phyloP scores from a whole-genome alignment of 208 protist genomes.

The Endotrypanum monterogeii region DNA sequence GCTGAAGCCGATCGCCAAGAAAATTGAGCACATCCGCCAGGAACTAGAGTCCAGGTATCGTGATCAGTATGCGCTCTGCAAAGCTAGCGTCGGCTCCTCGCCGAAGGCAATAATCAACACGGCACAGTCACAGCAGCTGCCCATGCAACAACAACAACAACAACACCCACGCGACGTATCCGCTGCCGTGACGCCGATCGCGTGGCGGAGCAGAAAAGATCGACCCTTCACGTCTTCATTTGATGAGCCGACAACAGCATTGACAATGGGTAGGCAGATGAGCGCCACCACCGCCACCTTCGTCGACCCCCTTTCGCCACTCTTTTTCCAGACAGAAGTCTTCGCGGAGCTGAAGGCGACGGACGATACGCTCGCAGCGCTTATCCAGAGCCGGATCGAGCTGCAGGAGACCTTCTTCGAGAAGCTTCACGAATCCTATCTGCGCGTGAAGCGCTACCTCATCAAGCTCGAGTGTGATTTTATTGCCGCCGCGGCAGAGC shows the following conservation, averaged over 20 bases:
- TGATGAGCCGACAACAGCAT: too few relatives aligned
- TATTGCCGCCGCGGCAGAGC: conserved; percentile 32
- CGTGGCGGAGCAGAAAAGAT: neutral
- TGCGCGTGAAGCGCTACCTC: conserved; percentile 62
- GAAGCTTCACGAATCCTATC: conserved; percentile 59
- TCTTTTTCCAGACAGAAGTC: conserved; percentile 18
- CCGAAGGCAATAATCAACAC: neutral
- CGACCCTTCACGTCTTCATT: neutral
- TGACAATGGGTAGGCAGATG: neutral
- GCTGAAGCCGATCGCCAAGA: conserved; percentile 77
- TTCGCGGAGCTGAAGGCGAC: conserved; percentile 20
- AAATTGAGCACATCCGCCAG: conserved; percentile 56
- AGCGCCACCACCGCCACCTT: conserved; percentile 13
- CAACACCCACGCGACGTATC: conserved; percentile 1
- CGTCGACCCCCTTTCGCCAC: conserved; percentile 20
- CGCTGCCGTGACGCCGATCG: conserved; percentile 18
- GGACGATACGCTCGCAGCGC: conserved; percentile 24
- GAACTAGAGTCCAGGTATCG: conserved; percentile 28
- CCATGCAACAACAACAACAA: neutral
- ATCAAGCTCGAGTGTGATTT: conserved; percentile 52
- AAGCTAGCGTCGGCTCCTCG: neutral
- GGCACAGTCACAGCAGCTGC: neutral
- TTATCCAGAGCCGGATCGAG: conserved; percentile 33
- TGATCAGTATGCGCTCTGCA: conserved; percentile 16
- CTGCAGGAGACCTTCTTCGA: conserved; percentile 67